Conservation (phyloP, 2,329 filamentous ascomycete species). For the Aschersonia sp. region DNA sequence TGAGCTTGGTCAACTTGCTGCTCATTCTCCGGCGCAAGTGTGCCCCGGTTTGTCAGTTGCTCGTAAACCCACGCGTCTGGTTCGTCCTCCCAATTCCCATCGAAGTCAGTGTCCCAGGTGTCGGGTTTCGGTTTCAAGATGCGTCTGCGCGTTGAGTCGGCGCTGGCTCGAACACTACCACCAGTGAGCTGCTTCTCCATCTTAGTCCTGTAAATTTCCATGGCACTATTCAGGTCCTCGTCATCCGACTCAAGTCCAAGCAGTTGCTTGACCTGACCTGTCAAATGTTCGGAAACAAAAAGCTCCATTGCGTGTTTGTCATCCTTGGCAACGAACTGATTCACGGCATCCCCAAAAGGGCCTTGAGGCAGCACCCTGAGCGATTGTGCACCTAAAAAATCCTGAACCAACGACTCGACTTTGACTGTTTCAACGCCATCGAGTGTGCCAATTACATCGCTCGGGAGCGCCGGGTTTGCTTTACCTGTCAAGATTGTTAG, state of each 20-base stretch:
- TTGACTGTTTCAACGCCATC: constrained; percentile 53
- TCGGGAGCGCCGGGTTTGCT: constrained; percentile 33
- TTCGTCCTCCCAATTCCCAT: constrained; percentile 75
- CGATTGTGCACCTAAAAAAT: constrained; percentile 76
- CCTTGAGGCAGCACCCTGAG: constrained; percentile 88
- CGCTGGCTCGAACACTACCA: constrained; percentile 31
- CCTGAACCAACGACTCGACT: constrained; percentile 75
- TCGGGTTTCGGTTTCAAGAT: constrained; percentile 60
- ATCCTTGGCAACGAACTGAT: constrained; percentile 86
- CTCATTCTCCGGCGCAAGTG: too few relatives aligned
- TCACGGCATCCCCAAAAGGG: constrained; percentile 82
- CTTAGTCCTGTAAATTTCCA: constrained; percentile 56
- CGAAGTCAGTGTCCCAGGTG: constrained; percentile 77
- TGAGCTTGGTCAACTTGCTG: constrained; percentile 15
- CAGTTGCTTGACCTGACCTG: constrained; percentile 55
- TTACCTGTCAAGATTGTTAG: constrained; percentile 12
- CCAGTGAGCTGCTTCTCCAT: constrained; percentile 58
- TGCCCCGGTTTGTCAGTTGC: too few relatives aligned
- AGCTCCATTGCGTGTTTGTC: constrained; percentile 84
- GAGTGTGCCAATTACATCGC: constrained; percentile 47
- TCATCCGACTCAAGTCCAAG: constrained; percentile 51
- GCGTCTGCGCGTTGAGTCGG: constrained; percentile 19
- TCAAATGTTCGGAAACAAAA: constrained; percentile 59
- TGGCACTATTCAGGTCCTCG: constrained; percentile 52
- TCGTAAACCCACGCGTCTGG: constrained; percentile 39